These are phyloP conservation scores for Canavalia gladiata DNA, from an alignment of 306 rosid species.

Conservation along the genomic window DNA sequence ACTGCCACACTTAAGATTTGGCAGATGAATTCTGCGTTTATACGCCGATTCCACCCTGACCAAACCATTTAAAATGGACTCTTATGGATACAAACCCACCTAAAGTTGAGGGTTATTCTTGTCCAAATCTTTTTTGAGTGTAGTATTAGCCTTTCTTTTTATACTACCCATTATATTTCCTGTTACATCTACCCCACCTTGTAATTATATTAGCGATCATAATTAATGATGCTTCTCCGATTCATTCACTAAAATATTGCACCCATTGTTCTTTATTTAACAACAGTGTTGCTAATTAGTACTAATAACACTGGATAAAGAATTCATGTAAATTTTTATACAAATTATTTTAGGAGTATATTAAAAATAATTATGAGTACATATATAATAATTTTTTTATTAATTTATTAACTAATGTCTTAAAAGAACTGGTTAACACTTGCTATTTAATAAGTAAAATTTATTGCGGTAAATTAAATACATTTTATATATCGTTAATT, in stretches of 20 bases:
- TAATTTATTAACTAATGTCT: too few species aligned
- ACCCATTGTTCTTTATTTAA: neutral
- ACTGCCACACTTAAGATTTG: constrained; percentile 75
- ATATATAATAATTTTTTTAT: neutral
- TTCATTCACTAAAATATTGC: neutral
- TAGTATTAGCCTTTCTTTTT: neutral
- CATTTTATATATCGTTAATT: neutral
- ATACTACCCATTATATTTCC: neutral
- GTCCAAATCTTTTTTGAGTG: neutral
- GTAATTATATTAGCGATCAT: neutral
- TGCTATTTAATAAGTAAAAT: too few species aligned
- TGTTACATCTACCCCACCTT: neutral
- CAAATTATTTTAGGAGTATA: neutral
- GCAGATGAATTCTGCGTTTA: constrained; percentile 93
- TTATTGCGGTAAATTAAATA: too few species aligned
- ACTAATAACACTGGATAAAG: too few species aligned
- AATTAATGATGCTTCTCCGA: neutral
- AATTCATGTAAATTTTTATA: too few species aligned
- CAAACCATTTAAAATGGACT: neutral
- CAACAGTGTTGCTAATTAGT: too few species aligned
- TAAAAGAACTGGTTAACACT: too few species aligned
- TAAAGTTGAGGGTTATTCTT: neutral
- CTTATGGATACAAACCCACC: too few species aligned
- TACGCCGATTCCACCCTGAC: constrained; percentile 63
- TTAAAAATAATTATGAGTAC: neutral